Conservation (phyloP, 75 land plant species). For the Sequoia sempervirens region DNA sequence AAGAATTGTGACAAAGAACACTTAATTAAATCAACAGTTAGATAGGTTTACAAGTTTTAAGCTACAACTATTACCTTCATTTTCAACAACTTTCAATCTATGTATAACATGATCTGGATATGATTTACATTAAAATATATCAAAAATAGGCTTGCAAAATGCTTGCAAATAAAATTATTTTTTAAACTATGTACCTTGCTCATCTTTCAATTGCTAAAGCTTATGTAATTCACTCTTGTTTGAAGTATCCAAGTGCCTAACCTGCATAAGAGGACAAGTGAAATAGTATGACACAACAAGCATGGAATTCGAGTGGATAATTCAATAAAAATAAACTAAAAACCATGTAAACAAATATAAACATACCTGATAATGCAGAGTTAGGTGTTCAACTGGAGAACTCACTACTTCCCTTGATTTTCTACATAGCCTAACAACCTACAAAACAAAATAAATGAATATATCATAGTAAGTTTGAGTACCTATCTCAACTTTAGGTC, state of each 20-base stretch:
- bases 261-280: constrained; percentile 32
- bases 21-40: too few species aligned
- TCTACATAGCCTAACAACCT: constrained; percentile 98
- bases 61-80: too few species aligned
- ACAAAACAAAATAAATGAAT: constrained; percentile 5
- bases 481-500: neutral
- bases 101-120: neutral
- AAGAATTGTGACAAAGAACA: too few species aligned
- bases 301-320: neutral
- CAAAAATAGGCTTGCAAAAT: neutral
- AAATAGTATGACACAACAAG: neutral
- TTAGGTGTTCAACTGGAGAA: constrained; percentile 98
- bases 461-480: neutral
- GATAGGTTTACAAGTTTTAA: too few species aligned
- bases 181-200: constrained; percentile 66
- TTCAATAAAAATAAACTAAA: neutral
- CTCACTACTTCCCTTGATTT: constrained; percentile 98
- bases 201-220: constrained; percentile 92
- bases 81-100: neutral
- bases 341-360: neutral
- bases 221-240: constrained; percentile 98
- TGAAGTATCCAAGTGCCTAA: constrained; percentile 94
- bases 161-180: neutral
- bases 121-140: neutral
- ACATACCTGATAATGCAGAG: constrained; percentile 93